Evolutionary conservation across 495 filamentous ascomycete genomes (phyloP), one percentile per base, ranked within the genome.

Genomic region (Aspergillus saccharolyticus): DNA sequence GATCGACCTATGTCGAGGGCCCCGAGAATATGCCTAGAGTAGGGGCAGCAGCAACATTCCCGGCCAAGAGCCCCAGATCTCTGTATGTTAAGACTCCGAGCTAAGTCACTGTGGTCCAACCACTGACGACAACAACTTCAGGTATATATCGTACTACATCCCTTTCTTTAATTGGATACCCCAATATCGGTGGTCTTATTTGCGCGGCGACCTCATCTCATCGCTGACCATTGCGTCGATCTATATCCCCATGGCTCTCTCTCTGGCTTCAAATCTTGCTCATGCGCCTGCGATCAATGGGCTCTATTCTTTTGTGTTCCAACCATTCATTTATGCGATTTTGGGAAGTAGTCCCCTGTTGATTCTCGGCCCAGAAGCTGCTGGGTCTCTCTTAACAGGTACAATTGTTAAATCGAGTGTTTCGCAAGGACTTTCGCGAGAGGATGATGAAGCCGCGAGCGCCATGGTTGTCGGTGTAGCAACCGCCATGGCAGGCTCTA

Each of bases 221-320:
- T 80, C 89, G 46, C 69, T 97, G 53, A 97, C 94, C 2, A 86
- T 99, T 73, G 90, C 93, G 1, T 96, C 91, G 15, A 91, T 99
- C 75, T 99, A 99, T 66, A 89, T 99, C 42, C 94, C 94, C 22
- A 97, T 99, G 93, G 86, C 93, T 0, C 81, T 99, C 24, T 97
- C 92, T 4, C 81, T 91, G 57, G 91, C 93, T n/a, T 84, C 88
- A 24, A 99, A 97, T 69, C 84, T 99, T 42, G 94, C 87, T 7
- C 93, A 97, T 65, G 84, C 96, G 16, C 91, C 93, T 9, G 86
- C 94, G 0, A 90, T 97, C 71, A 91, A 96, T 66, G 94, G 94
- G n/a, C 80, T 99, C 19, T 97, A 97, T 68, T 85, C 86, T 24
- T 99, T 97, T 66, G 90, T 94, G 50, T 86, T 97, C 69, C 90